Evolutionary conservation across 331 rosid genomes (phyloP).

Genomic region (Rosa hybrid): DNA sequence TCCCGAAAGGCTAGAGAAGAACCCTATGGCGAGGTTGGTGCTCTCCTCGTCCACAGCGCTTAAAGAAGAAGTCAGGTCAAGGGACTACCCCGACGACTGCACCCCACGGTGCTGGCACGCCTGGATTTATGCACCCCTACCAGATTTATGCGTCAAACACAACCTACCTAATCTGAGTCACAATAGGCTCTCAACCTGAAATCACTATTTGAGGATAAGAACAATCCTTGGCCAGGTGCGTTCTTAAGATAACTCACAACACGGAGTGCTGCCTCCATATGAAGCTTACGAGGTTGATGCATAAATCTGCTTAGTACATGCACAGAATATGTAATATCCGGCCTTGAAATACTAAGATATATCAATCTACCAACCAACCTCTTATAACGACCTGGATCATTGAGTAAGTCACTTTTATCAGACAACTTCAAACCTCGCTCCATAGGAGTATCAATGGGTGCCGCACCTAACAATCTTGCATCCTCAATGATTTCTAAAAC

Average conservation of each 20-base stretch:
- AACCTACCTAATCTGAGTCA: not conserved
- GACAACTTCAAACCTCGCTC: not conserved
- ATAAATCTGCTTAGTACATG: not conserved
- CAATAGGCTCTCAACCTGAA: not conserved
- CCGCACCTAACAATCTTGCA: not conserved
- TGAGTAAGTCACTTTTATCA: not conserved
- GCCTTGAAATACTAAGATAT: not conserved
- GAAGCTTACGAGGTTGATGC: not conserved
- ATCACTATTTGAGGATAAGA: not conserved
- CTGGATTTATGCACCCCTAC: too few species aligned
- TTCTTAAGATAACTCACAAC: not conserved
- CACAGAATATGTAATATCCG: not conserved
- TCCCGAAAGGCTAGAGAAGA: too few species aligned
- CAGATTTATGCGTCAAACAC: too few species aligned
- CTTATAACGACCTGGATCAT: not conserved
- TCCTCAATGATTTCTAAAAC: not conserved
- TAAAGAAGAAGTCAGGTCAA: too few species aligned
- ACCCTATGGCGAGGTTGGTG: too few species aligned
- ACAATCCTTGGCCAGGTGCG: not conserved
- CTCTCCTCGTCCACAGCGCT: too few species aligned
- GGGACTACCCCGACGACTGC: too few species aligned
- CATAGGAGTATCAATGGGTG: not conserved
- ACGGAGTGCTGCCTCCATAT: not conserved
- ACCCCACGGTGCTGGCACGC: too few species aligned
- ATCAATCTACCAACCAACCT: not conserved